These are phyloP conservation scores for Monilinia polystroma DNA, from an alignment of 2,329 filamentous ascomycete species.

Conservation along the genomic window DNA sequence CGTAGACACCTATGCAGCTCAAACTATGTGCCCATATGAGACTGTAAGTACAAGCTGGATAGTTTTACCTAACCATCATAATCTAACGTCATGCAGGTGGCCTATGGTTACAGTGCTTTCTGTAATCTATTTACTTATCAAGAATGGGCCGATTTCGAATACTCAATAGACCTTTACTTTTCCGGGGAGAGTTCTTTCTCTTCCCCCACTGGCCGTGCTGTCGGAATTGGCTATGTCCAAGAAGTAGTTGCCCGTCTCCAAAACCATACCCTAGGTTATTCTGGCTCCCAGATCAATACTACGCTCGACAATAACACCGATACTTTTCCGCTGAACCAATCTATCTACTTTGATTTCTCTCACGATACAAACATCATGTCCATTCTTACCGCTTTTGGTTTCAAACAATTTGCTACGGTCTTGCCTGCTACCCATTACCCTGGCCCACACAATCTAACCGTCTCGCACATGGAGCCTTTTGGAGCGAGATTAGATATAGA, in stretches of 20 bases:
- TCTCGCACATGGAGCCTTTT: conserved; percentile 69
- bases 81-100: conserved; percentile 48
- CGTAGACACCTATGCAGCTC: conserved; percentile 63
- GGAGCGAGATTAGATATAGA: conserved; percentile 73
- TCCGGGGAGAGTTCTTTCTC: conserved; percentile 48
- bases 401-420: conserved; percentile 64
- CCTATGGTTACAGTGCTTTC: conserved; percentile 71
- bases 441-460: conserved; percentile 60
- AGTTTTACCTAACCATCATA: not conserved
- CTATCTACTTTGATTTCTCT: conserved; percentile 73
- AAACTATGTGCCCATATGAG: conserved; percentile 75
- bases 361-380: conserved; percentile 74
- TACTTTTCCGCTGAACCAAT: conserved; percentile 73
- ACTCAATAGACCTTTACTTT: conserved; percentile 67
- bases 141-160: conserved; percentile 72
- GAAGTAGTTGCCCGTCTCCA: conserved; percentile 70
- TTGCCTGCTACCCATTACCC: conserved; percentile 57
- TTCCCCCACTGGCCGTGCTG: conserved; percentile 52
- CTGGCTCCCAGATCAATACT: conserved; percentile 62
- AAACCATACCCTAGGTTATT: conserved; percentile 62
- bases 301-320: conserved; percentile 65
- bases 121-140: conserved; percentile 73
- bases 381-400: conserved; percentile 69
- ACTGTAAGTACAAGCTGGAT: conserved; percentile 46
- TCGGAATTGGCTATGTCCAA: conserved; percentile 72